Base-by-base conservation (phyloP, 2,329 filamentous ascomycete genomes). In the Parascedosporium putredinis region DNA sequence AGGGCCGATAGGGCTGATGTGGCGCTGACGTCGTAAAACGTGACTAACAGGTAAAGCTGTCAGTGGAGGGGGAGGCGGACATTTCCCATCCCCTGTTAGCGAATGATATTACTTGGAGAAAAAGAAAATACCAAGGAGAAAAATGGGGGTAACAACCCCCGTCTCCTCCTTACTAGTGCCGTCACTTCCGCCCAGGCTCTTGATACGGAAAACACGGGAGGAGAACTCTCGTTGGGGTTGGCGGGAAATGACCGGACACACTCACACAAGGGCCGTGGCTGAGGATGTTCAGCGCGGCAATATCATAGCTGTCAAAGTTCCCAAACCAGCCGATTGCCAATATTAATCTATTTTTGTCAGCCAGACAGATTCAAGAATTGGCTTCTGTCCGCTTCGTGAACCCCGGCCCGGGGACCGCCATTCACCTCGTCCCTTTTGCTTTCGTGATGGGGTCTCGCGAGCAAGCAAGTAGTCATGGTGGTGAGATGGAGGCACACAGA, bases 1-100 rank as follows among this genome's bases (percentile, higher is more conserved):
- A 88, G 74, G 31, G 79, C 79, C 34, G 76, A 69, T 25, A 81
- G 59, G 18, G 83, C 74, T 0, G 84, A 83, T 49, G 70, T 64
- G 23, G 77, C 70, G 23, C 77, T 75, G 56, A 94, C 74, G 31
- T 73, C 67, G 74, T 94, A 95, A 70, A 94, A 95, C 48, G 81
- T 81, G 25, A 74, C 73, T 24, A 95, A 73, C 40, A 96, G 80
- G 61, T 86, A 86, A 54, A 85, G 79, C 79, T 83, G 55, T 16
- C 12, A 16, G 33, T 34, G 18, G 27, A 18, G 36, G 20, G 27
- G 29, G 5, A 49, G 10, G n/a, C n/a, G n/a, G n/a, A n/a, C n/a
- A n/a, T n/a, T n/a, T n/a, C n/a, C n/a, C n/a, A n/a, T n/a, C n/a
- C n/a, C n/a, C n/a, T n/a, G n/a, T n/a, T n/a, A n/a, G n/a, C n/a